phyloP scores from a whole-genome alignment of 768 basidiomycete species.

The Leccinum olivaceopallidum region DNA sequence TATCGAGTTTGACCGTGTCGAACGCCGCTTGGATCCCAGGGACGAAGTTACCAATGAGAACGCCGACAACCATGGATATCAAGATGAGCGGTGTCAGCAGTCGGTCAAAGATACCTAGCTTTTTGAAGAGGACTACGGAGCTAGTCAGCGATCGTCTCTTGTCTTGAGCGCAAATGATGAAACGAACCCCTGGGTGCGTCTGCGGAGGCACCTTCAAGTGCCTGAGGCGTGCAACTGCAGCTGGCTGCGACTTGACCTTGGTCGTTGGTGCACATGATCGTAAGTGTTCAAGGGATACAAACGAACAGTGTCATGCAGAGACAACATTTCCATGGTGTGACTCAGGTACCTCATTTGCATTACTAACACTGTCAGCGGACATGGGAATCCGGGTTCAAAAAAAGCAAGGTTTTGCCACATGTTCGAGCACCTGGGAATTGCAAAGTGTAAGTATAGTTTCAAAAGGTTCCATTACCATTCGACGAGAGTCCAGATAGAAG shows the following conservation, averaged over 20 bases:
- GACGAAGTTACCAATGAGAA: constrained; percentile 71
- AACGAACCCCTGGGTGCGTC: constrained; percentile 7
- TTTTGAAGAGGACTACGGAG: constrained; percentile 37
- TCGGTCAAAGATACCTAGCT: constrained; percentile 54
- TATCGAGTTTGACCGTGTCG: constrained; percentile 59
- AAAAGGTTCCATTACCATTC: too few relatives aligned
- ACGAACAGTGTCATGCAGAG: too few relatives aligned
- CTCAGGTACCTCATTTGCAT: too few relatives aligned
- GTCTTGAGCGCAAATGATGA: neutral
- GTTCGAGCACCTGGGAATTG: too few relatives aligned
- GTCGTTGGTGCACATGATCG: constrained; percentile 3
- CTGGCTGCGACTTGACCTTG: constrained; percentile 1
- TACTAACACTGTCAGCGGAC: too few relatives aligned
- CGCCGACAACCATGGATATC: constrained; percentile 71
- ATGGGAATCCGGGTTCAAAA: too few relatives aligned
- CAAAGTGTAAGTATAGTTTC: too few relatives aligned
- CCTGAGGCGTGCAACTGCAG: neutral
- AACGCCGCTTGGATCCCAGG: constrained; percentile 61
- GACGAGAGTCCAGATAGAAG: too few relatives aligned
- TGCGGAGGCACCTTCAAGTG: neutral
- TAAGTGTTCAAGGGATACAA: too few relatives aligned
- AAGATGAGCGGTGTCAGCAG: constrained; percentile 68
- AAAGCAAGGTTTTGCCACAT: too few relatives aligned
- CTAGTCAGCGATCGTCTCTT: neutral
- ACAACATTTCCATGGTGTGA: too few relatives aligned